Conservation (phyloP, 192 early-diverging fungal genomes). For the Rhizophagus clarus region DNA sequence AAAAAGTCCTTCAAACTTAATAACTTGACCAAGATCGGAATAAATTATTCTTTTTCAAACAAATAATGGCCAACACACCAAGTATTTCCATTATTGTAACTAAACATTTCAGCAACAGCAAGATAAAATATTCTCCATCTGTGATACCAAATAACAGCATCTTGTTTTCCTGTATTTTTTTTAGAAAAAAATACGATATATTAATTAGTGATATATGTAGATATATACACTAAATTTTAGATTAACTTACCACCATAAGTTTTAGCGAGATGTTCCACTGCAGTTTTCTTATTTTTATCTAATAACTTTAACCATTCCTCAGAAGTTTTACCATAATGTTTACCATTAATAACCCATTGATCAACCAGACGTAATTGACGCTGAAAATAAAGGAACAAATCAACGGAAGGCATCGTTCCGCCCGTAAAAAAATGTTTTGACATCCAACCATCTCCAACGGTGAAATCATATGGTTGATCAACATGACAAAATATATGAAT, state of each 20-base stretch:
- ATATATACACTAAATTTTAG: background rate
- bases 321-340: slow-evolving; percentile 57
- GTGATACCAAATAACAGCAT: slow-evolving; percentile 58
- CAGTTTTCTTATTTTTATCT: slow-evolving; percentile 47
- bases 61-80: slow-evolving; percentile 68
- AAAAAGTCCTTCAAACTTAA: no score
- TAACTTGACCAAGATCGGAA: no score
- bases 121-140: slow-evolving; percentile 69
- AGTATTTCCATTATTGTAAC: slow-evolving; percentile 56
- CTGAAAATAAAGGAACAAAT: slow-evolving; percentile 66
- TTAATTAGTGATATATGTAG: background rate
- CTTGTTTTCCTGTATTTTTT: background rate
- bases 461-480: slow-evolving; percentile 61
- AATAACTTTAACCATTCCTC: slow-evolving; percentile 58
- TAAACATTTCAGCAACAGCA: slow-evolving; percentile 56
- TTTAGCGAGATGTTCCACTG: slow-evolving; percentile 45
- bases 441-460: slow-evolving; percentile 57
- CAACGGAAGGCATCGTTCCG: slow-evolving; percentile 44
- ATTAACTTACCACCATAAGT: slow-evolving; percentile 53
- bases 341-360: slow-evolving; percentile 62
- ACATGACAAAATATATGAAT: slow-evolving; percentile 64
- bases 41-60: slow-evolving; percentile 48
- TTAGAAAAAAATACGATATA: background rate
- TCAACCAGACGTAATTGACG: slow-evolving; percentile 53
- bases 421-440: slow-evolving; percentile 68